A percentile compares a stretch with the other conserved stretches of the same genome.
These are phyloP conservation scores for Hypocrella siamensis DNA, from an alignment of 2,329 filamentous ascomycete species.

Conservation along the genomic window DNA sequence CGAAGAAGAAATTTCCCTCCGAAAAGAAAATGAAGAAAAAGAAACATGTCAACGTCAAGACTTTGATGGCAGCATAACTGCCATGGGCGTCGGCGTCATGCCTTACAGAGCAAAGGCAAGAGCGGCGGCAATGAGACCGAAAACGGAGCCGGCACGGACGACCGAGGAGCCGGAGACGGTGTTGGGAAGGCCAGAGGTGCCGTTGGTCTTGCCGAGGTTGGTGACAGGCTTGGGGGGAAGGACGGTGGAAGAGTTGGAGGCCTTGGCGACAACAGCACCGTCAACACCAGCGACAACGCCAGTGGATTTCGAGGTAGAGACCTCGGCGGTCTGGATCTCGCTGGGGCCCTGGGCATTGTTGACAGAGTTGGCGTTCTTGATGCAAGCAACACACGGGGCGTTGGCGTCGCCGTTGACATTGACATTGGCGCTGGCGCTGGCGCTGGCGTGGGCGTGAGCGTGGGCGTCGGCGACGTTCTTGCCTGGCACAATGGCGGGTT, in stretches of 20 bases:
- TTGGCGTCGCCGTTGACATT: no score
- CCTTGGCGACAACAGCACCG: no score
- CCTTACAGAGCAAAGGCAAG: conserved; percentile 29
- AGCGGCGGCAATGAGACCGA: conserved; percentile 24
- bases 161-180: conserved; percentile 12
- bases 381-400: no score
- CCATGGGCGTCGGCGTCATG: background rate
- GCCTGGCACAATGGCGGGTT: conserved; percentile 13
- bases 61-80: background rate
- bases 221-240: no score
- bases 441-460: conserved; percentile 8
- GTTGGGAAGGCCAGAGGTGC: background rate
- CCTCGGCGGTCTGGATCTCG: background rate
- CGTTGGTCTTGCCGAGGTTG: background rate
- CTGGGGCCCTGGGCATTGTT: conserved; percentile 10
- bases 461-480: conserved; percentile 15
- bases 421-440: conserved; percentile 6
- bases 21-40: background rate
- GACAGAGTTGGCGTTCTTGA: no score
- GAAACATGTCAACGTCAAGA: no score
- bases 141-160: conserved; percentile 19
- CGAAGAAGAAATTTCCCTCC: background rate
- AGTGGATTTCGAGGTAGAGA: no score
- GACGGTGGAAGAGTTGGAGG: no score
- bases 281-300: no score